Evolutionary conservation across 495 filamentous ascomycete genomes (phyloP), one percentile per base, ranked within the genome.

Genomic region (Penicillium bovifimosum): DNA sequence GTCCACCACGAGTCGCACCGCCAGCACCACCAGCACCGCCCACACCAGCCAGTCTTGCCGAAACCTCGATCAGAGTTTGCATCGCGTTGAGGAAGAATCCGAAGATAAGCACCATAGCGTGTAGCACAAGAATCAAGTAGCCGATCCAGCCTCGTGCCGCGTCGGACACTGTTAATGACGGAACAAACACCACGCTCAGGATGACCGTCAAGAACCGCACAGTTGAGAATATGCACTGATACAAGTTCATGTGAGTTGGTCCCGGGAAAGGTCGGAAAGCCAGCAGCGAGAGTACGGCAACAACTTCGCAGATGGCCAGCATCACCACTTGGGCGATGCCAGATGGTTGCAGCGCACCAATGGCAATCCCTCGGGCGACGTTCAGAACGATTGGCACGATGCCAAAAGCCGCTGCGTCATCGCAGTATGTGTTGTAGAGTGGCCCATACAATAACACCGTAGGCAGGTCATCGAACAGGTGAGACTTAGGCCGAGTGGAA

Each of bases 191-290:
- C 20, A 96, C 80, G 73, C 88, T 92, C 17, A 98, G 74, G 28
- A 97, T 76, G 33, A 93, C 82, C 1, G 84, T 85, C 10, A 90
- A 67, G 44, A 96, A 83, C 16, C 93, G 83, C 13, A 95, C 72
- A 10, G 81, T 71, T 2, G 90, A 80, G 64, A 96, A 96, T 46
- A 90, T 81, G 17, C 86, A 86, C 56, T 98, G 92, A 60, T 95
- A 96, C 5, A 87, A 77, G 62, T 96, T 97, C 95, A 97, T 98
- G n/a, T 91, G 96, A 0, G 95, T 97, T 31, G 89, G 84, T 17
- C 85, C 81, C 41, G 91, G 84, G 62, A 92, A 98, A 10, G 93
- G 93, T 16, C 89, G 82, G 68, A 96, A 95, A 6, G 89, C 90
- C 52, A 93, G 81, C 2, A 97, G 72, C 0, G 91, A 91, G 28